A percentile compares a stretch with the other conserved stretches of the same genome.
These are phyloP conservation scores for Exophiala spinifera DNA, from an alignment of 2,329 filamentous ascomycete genomes.

Conservation along the genomic window DNA sequence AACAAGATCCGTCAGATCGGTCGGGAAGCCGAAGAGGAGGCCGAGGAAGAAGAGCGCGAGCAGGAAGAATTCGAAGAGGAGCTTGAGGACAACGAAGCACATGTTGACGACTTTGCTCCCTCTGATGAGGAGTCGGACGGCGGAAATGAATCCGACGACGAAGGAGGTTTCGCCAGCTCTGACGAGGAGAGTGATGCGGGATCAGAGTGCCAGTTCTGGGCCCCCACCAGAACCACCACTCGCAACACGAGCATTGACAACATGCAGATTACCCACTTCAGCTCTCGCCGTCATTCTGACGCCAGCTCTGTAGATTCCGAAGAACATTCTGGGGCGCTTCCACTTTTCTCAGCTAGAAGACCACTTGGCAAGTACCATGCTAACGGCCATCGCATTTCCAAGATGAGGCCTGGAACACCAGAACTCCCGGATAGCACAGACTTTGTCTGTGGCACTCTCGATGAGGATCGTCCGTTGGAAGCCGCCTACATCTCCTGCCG, in stretches of 20 bases:
- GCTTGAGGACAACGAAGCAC: constrained; percentile 59
- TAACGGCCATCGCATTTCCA: constrained; percentile 34
- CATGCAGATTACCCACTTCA: constrained; percentile 44
- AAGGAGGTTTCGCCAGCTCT: constrained; percentile 67
- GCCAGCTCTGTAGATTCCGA: constrained; percentile 54
- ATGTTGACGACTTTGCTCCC: constrained; percentile 60
- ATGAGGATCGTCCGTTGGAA: constrained; percentile 92
- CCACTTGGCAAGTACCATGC: constrained; percentile 4
- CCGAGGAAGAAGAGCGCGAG: constrained; percentile 67
- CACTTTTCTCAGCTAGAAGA: constrained; percentile 23
- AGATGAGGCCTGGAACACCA: constrained; percentile 66
- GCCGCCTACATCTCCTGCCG: constrained; percentile 86
- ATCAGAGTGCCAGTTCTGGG: constrained; percentile 66
- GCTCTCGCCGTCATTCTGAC: constrained; percentile 47
- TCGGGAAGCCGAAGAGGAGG: constrained; percentile 89
- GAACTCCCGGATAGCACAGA: constrained; percentile 96
- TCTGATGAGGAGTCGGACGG: constrained; percentile 57
- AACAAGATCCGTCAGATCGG: constrained; percentile 80
- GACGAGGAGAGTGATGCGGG: constrained; percentile 64
- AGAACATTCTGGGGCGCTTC: constrained; percentile 12
- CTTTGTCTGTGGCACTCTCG: constrained; percentile 96
- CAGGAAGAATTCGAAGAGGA: constrained; percentile 51
- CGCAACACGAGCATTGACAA: constrained; percentile 56
- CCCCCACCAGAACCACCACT: constrained; percentile 39
- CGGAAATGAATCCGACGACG: constrained; percentile 79